Conservation (phyloP, 2,329 filamentous ascomycete genomes). For the Fusarium subtropicale region DNA sequence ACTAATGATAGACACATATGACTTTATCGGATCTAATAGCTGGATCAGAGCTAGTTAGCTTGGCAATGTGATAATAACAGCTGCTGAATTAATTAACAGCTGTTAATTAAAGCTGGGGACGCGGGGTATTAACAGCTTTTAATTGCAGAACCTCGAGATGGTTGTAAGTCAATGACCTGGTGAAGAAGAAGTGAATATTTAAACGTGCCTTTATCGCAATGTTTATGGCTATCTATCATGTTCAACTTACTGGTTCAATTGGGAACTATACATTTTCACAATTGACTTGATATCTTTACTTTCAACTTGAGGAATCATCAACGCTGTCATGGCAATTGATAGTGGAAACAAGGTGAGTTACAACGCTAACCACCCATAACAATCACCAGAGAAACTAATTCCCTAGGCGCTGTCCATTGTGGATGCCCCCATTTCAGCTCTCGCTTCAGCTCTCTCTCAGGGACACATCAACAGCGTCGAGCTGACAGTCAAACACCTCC, state of each 20-base stretch:
- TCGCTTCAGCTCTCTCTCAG: not conserved
- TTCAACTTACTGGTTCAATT: no score
- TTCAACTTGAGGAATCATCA: not conserved
- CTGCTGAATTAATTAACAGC: not conserved
- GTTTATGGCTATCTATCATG: not conserved
- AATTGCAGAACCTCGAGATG: rapidly evolving
- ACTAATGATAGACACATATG: not conserved
- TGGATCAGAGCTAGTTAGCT: not conserved
- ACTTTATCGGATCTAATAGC: not conserved
- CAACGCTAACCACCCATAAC: rapidly evolving
- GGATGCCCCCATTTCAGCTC: not conserved
- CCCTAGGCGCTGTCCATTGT: not conserved
- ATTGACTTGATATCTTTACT: not conserved
- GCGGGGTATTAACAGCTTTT: not conserved
- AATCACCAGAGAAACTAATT: not conserved
- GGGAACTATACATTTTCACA: no score
- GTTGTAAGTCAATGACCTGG: not conserved
- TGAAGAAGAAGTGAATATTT: not conserved
- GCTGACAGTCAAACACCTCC: conserved; percentile 1
- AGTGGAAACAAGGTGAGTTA: not conserved
- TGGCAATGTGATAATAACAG: not conserved
- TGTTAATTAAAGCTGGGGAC: not conserved
- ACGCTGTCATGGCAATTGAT: not conserved
- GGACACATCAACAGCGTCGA: conserved; percentile 6
- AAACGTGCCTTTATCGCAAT: not conserved